phyloP scores from a whole-genome alignment of 495 filamentous ascomycete genomes.

The Podospora didyma region DNA sequence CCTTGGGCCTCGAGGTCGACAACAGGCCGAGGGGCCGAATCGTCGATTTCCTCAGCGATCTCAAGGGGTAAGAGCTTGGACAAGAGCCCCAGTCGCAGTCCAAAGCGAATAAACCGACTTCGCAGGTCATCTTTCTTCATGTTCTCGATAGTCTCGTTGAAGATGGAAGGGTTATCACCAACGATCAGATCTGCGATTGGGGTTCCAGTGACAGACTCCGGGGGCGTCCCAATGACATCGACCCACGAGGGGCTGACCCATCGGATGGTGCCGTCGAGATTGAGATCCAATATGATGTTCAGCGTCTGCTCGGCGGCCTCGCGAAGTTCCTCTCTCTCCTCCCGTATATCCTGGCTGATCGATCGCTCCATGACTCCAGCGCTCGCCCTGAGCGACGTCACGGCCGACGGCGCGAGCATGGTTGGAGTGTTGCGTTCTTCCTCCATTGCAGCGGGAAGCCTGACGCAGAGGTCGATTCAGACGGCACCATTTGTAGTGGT shows the following conservation, averaged over 20 bases:
- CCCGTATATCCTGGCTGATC: slow-evolving; percentile 52
- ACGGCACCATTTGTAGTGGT: slow-evolving; percentile 18
- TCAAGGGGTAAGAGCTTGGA: slow-evolving; percentile 60
- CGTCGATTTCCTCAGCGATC: slow-evolving; percentile 41
- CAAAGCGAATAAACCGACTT: slow-evolving; percentile 87
- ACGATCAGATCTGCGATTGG: slow-evolving; percentile 77
- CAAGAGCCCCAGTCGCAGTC: slow-evolving; percentile 67
- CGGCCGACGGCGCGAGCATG: slow-evolving; percentile 43
- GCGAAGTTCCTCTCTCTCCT: slow-evolving; percentile 85
- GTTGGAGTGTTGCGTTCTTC: slow-evolving; percentile 28
- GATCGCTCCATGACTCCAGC: slow-evolving; percentile 49
- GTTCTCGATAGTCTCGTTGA: slow-evolving; percentile 74
- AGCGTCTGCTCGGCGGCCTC: slow-evolving; percentile 93
- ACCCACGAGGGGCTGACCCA: slow-evolving; percentile 98
- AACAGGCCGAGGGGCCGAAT: slow-evolving; percentile 44
- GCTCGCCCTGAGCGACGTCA: slow-evolving; percentile 44
- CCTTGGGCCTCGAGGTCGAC: slow-evolving; percentile 91
- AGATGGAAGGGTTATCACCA: slow-evolving; percentile 67
- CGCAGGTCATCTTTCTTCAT: slow-evolving; percentile 91
- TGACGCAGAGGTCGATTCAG: slow-evolving; percentile 4
- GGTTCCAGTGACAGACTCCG: slow-evolving; percentile 68
- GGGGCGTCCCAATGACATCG: slow-evolving; percentile 79
- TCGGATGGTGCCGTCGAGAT: slow-evolving; percentile 78
- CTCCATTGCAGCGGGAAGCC: slow-evolving; percentile 38
- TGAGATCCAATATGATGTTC: slow-evolving; percentile 92